A percentile compares a stretch with the other conserved stretches of the same genome.
These are phyloP conservation scores for Penicillium nordicum DNA, from an alignment of 2,329 filamentous ascomycete species.

Conservation along the genomic window DNA sequence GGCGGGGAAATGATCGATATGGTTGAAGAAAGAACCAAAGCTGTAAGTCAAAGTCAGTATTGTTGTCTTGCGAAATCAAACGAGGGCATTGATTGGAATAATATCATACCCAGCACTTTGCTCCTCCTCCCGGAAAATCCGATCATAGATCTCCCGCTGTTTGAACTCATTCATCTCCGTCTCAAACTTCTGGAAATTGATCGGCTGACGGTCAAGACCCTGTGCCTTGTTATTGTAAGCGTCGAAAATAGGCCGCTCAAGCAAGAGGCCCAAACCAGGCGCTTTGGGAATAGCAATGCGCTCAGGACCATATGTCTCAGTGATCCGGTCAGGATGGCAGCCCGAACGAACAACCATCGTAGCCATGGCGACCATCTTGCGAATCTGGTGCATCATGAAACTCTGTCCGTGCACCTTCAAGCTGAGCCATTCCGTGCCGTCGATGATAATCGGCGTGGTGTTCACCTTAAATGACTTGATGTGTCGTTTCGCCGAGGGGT, in stretches of 20 bases:
- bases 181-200: conserved; percentile 77
- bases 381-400: conserved; percentile 99
- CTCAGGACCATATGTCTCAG: conserved; percentile 66
- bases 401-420: conserved; percentile 95
- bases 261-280: conserved; percentile 77
- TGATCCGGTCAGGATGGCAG: conserved; percentile 66
- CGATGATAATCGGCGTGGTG: conserved; percentile 72
- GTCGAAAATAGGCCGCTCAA: conserved; percentile 90
- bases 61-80: neutral
- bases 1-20: conserved; percentile 70
- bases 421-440: conserved; percentile 91
- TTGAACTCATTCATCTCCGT: conserved; percentile 84
- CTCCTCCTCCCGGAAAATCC: conserved; percentile 88
- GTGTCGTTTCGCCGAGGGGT: conserved; percentile 80
- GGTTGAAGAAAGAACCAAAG: conserved; percentile 75
- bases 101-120: conserved; percentile 75
- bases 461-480: conserved; percentile 91
- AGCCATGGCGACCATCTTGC: conserved; percentile 97
- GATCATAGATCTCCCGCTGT: conserved; percentile 82
- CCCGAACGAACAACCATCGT: conserved; percentile 81
- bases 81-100: neutral
- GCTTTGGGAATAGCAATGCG: conserved; percentile 91
- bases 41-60: conserved; percentile 39
- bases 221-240: conserved; percentile 75
- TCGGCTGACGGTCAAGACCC: conserved; percentile 61